phyloP scores from a whole-genome alignment of 1,284 basidiomycete genomes.

The Porphyrellus sp. region DNA sequence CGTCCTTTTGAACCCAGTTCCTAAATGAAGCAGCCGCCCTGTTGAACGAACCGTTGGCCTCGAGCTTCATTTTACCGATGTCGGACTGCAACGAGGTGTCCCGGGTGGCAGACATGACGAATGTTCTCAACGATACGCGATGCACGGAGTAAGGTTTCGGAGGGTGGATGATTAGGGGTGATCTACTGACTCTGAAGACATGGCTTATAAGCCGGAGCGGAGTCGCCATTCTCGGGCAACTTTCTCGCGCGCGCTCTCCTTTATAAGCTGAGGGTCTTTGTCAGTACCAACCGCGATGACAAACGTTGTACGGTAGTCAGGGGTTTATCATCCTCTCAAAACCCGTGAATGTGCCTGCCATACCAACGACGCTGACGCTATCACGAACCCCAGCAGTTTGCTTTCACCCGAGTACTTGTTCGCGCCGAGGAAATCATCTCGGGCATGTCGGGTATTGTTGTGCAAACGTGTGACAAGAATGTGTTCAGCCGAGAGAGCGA shows the following conservation, averaged over 20 bases:
- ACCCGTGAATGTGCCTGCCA: not conserved
- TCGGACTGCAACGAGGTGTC: constrained; percentile 47
- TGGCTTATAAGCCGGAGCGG: constrained; percentile 8
- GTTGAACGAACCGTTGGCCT: constrained; percentile 80
- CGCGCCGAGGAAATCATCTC: no score
- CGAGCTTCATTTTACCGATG: constrained; percentile 62
- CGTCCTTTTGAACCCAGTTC: constrained; percentile 66
- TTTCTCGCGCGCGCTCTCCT: constrained; percentile 4
- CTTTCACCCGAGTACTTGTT: no score
- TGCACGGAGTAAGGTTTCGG: not conserved
- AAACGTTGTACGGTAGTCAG: not conserved
- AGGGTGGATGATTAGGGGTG: constrained; percentile 5
- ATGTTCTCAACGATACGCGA: not conserved
- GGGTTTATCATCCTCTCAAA: not conserved
- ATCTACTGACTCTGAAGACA: not conserved
- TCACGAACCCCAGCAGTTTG: no score
- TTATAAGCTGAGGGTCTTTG: not conserved
- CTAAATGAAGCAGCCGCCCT: constrained; percentile 74
- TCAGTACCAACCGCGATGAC: not conserved
- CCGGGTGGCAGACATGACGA: constrained; percentile 27
- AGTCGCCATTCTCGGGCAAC: constrained; percentile 16
- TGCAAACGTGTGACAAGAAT: no score
- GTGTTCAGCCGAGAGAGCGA: no score
- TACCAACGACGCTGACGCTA: no score
- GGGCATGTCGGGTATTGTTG: no score